Conservation (phyloP, 2,329 filamentous ascomycete genomes). For the Rutstroemia sp. region DNA sequence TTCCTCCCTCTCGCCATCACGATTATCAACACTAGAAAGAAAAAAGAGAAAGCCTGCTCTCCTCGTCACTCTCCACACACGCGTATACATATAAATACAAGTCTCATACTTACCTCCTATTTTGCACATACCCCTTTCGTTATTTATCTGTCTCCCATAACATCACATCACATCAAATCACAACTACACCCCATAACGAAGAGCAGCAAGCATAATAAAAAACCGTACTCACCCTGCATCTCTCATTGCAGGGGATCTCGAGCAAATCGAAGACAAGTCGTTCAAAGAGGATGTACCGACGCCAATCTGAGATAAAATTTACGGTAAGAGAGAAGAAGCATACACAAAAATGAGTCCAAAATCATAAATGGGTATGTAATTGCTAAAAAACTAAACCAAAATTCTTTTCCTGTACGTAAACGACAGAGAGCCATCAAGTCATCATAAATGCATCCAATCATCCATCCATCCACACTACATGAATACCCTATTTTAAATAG, state of each 20-base stretch:
- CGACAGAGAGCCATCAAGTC: background rate
- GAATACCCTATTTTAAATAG: background rate
- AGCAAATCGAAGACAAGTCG: constrained; percentile 21
- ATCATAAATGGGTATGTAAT: background rate
- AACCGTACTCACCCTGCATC: constrained; percentile 12
- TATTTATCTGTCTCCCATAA: background rate
- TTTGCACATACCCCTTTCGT: background rate
- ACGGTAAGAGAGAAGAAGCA: background rate
- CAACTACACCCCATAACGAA: background rate
- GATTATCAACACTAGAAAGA: too few relatives aligned
- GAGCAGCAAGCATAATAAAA: background rate
- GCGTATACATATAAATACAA: too few relatives aligned
- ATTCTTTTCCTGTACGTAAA: background rate
- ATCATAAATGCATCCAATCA: background rate
- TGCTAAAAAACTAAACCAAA: background rate
- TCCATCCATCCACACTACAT: background rate
- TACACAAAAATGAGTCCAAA: background rate
- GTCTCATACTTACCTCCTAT: too few relatives aligned
- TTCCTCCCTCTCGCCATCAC: too few relatives aligned
- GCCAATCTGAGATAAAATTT: constrained; percentile 9
- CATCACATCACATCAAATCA: background rate
- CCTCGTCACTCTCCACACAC: too few relatives aligned
- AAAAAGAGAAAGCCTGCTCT: too few relatives aligned
- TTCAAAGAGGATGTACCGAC: constrained; percentile 25
- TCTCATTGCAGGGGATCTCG: constrained; percentile 21